These are phyloP conservation scores for Xylaria sp. DNA, from an alignment of 2,329 filamentous ascomycete genomes.

Conservation along the genomic window DNA sequence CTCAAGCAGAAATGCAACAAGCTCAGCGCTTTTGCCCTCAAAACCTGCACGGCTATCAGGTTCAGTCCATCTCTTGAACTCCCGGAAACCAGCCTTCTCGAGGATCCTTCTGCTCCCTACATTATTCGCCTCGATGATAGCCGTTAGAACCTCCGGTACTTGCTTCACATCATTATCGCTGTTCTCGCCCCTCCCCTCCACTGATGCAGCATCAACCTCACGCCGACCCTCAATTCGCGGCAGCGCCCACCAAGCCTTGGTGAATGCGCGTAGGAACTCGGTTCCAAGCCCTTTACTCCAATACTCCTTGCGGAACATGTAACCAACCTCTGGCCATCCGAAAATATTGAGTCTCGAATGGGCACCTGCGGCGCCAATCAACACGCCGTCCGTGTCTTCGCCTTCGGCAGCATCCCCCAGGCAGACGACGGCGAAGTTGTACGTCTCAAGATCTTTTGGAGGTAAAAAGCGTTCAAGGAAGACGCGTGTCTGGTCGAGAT, in stretches of 20 bases:
- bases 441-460: slow-evolving; percentile 62
- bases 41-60: slow-evolving; percentile 40
- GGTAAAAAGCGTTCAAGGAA: slow-evolving; percentile 58
- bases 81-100: slow-evolving; percentile 64
- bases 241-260: slow-evolving; percentile 61
- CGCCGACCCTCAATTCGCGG: slow-evolving; percentile 58
- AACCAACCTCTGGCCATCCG: slow-evolving; percentile 70
- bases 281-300: slow-evolving; percentile 69
- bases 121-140: slow-evolving; percentile 63
- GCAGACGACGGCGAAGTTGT: slow-evolving; percentile 64
- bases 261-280: slow-evolving; percentile 63
- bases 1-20: slow-evolving; percentile 38
- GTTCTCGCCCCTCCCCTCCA: slow-evolving; percentile 39
- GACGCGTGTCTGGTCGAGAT: slow-evolving; percentile 56
- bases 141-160: slow-evolving; percentile 57
- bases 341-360: slow-evolving; percentile 51
- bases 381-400: slow-evolving; percentile 62
- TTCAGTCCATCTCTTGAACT: slow-evolving; percentile 56
- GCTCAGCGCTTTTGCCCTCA: slow-evolving; percentile 8
- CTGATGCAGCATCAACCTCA: slow-evolving; percentile 53
- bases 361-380: slow-evolving; percentile 59
- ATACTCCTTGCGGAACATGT: slow-evolving; percentile 63
- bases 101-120: slow-evolving; percentile 66
- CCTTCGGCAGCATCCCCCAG: slow-evolving; percentile 48
- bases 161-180: slow-evolving; percentile 41